Conservation (phyloP, 257 asterid species). For the Coffea canephora region DNA sequence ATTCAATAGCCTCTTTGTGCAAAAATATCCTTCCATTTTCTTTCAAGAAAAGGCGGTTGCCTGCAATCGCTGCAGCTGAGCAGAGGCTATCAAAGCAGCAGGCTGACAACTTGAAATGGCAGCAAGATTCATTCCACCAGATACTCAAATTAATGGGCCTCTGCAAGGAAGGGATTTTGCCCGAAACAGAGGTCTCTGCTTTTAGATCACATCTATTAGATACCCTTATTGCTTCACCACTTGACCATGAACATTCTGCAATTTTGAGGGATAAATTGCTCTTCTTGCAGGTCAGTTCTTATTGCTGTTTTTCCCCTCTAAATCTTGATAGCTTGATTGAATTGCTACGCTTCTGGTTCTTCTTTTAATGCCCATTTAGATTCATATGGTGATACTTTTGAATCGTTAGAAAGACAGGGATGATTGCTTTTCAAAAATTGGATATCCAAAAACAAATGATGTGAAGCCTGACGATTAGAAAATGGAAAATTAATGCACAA, state of each 20-base stretch:
- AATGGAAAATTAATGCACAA: not conserved
- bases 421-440: not conserved
- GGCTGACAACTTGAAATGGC: constrained; percentile 90
- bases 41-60: constrained; percentile 75
- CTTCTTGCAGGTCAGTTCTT: constrained; percentile 71
- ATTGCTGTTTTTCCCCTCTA: not conserved
- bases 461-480: not conserved
- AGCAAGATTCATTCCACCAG: constrained; percentile 94
- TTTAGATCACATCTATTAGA: constrained; percentile 73
- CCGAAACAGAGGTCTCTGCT: constrained; percentile 75
- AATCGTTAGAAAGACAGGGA: not conserved
- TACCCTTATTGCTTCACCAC: constrained; percentile 55
- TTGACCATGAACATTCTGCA: constrained; percentile 65
- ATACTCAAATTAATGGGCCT: constrained; percentile 83
- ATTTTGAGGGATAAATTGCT: constrained; percentile 81
- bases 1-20: constrained; percentile 85
- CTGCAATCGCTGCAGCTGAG: constrained; percentile 94
- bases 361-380: not conserved
- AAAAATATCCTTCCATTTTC: constrained; percentile 78
- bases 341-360: not conserved
- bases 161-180: constrained; percentile 70
- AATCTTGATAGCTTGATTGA: not conserved
- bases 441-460: not conserved
- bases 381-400: not conserved
- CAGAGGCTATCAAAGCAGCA: constrained; percentile 76